Conservation (phyloP, 2,329 filamentous ascomycete species). For the Xylaria sp. region DNA sequence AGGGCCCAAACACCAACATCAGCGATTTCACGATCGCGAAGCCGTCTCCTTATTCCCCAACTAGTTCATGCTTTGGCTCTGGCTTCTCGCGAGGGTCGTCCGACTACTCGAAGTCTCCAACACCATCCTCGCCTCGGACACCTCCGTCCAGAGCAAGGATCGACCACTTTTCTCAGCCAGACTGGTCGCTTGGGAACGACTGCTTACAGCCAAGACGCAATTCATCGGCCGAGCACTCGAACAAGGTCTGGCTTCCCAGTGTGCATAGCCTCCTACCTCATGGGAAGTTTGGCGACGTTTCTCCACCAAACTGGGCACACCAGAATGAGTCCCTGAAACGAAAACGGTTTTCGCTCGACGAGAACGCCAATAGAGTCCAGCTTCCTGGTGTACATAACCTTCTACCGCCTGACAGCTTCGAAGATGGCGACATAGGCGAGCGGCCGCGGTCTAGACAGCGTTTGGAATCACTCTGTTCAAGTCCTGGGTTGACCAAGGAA, state of each 20-base stretch:
- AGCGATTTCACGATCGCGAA: constrained; percentile 1
- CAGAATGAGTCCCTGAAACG: constrained; percentile 7
- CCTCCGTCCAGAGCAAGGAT: constrained; percentile 17
- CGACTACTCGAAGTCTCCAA: constrained; percentile 14
- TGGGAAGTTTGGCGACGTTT: constrained; percentile 16
- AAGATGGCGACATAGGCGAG: background rate
- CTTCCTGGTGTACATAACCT: constrained; percentile 23
- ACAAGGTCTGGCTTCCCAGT: constrained; percentile 20
- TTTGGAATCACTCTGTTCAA: constrained; percentile 21
- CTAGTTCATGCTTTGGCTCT: constrained; percentile 22
- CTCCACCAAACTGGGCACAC: constrained; percentile 6
- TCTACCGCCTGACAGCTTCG: background rate
- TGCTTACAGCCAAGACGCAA: constrained; percentile 16
- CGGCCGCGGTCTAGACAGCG: background rate
- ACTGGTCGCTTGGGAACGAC: background rate
- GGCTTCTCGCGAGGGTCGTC: constrained; percentile 24
- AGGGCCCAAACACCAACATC: constrained; percentile 1
- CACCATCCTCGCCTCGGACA: constrained; percentile 25
- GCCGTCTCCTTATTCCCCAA: constrained; percentile 18
- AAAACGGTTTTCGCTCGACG: constrained; percentile 12
- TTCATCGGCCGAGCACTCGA: constrained; percentile 3
- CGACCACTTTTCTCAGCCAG: constrained; percentile 13
- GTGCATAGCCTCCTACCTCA: constrained; percentile 12
- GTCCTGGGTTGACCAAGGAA: constrained; percentile 22
- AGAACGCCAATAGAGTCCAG: constrained; percentile 6